Evolutionary conservation across 495 filamentous ascomycete species (phyloP), one percentile per base, ranked within the genome.

Genomic region (Pyronema omphalodes): DNA sequence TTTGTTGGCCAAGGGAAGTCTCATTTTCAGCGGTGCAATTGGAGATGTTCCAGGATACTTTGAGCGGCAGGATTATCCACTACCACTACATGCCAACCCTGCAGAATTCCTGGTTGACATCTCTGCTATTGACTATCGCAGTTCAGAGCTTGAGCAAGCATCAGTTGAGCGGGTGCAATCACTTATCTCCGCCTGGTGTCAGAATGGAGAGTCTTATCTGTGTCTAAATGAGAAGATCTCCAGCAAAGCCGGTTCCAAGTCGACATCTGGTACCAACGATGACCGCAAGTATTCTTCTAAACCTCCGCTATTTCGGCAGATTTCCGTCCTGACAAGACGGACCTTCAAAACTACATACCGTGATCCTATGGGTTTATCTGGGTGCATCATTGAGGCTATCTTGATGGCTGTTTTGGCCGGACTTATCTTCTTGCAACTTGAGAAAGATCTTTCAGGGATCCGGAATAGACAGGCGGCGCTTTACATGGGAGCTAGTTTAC

Each of bases 51-150:
- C 83, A 9, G 60, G 71, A 0, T 77, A 83, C 65, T 86, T 87
- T 58, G 66, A 71, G 7, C 40, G 64, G 5, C 64, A 70, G 12
- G 80, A 78, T 0, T 70, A 78, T 55, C 59, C 71, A 17, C 64
- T 85, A 12, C 82, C 80, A 18, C 65, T 73, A 6, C 84, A 83
- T 57, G 78, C 82, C 45, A 86, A 86, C 57, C 83, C 83, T 0
- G 82, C 83, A 0, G 83, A 86, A 59, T 82, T 76, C 60, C 55
- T 85, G 37, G 79, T 87, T 36, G 82, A 87, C 56, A 67, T 82
- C 51, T 78, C 81, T 6, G 80, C 82, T 1, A 68, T 84, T 52
- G 83, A 86, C 61, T 82, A 76, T 60, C 72, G 83, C 0, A 75
- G 72, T 3, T 67, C 73, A 4, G 78, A 78, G 51, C 67, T 76